Evolutionary conservation across 2,329 filamentous ascomycete species (phyloP), one percentile per base, ranked within the genome.

Genomic region (Paracoccidioides lutzii): DNA sequence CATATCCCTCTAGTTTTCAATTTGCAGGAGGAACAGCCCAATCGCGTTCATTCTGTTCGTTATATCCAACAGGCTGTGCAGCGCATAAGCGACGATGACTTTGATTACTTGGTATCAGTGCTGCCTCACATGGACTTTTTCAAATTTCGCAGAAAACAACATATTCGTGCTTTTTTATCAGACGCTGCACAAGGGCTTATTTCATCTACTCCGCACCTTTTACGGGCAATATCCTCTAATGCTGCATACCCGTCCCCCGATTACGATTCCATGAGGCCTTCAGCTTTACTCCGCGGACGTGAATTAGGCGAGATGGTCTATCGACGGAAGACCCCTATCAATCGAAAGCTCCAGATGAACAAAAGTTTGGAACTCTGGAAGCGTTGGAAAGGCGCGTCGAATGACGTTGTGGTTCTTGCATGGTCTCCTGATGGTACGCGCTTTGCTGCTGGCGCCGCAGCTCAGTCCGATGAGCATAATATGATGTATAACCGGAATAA

Each of bases 401-500:
- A 78, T 30, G 81, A 83, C 63, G 74, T 83, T 1, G 72, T 78
- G 38, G 73, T 74, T 8, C 66, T 82, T 3, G 75, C 78, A 12
- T 84, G 81, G 81, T 75, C 77, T 2, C 71, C 75, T 2, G 71
- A 80, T 63, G 77, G 79, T 2, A 72, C 72, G 2, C 68, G 62
- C 3, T 84, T 83, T 61, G 79, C 77, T 33, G 79, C 76, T 8
- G 81, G 80, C 1, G 77, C 80, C 4, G 76, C 79, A 5, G 76
- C 80, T 35, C 75, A 80, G 4, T 75, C 75, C 3, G 80, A 83
- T 59, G 64, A 71, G 3, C 68, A 75, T 48, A 79, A 75, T n/a
- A 79, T 81, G 75, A 76, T 80, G 43, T 84, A 84, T 62, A 84
- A 84, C 57, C 69, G 77, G 42, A 70, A 73, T 0, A 78, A 80